These are phyloP conservation scores for Fusarium sp. DNA, from an alignment of 2,329 filamentous ascomycete genomes.

Conservation along the genomic window DNA sequence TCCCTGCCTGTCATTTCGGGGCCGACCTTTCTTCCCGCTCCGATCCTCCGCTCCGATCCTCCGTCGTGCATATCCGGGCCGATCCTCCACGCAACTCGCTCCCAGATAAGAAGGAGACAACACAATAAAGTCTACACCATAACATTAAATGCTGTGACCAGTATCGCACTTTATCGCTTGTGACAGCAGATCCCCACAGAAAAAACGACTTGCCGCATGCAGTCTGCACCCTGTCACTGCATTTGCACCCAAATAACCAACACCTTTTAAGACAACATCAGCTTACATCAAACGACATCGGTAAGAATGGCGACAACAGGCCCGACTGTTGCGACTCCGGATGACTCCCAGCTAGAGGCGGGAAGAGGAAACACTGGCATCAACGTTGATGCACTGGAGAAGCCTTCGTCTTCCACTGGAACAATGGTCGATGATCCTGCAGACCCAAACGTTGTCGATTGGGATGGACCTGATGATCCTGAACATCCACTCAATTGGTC, in stretches of 20 bases:
- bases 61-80: constrained; percentile 10
- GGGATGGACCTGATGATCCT: constrained; percentile 66
- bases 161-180: neutral
- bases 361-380: neutral
- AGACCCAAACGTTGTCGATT: constrained; percentile 64
- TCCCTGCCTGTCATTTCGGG: constrained; percentile 24
- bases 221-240: neutral
- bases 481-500: constrained; percentile 75
- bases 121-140: neutral
- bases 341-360: neutral
- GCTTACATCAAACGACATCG: neutral
- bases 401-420: neutral
- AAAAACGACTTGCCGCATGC: neutral
- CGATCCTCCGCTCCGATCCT: constrained; percentile 23
- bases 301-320: neutral
- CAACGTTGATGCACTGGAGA: neutral
- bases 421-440: neutral
- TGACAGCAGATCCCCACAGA: neutral
- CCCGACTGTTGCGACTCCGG: neutral
- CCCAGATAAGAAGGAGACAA: neutral
- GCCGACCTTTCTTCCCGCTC: neutral
- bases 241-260: neutral
- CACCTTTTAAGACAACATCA: neutral
- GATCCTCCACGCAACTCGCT: constrained; percentile 3
- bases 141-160: neutral